Evolutionary conservation across 1,139 yeast species (phyloP).

Genomic region (Sugiyamaella xylanicola): DNA sequence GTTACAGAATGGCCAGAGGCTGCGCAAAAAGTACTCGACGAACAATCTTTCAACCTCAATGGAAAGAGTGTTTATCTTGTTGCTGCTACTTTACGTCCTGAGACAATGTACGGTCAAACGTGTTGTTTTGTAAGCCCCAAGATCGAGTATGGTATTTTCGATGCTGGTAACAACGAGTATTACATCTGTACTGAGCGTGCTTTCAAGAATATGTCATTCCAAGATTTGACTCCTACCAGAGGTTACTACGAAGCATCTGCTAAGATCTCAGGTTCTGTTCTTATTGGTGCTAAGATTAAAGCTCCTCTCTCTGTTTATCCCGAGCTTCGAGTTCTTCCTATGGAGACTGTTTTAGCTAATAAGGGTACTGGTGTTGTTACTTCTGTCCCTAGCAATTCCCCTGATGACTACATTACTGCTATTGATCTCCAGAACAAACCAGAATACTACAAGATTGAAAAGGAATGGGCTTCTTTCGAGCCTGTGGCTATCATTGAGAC

Average conservation of each 20-base stretch:
- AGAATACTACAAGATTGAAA: constrained; percentile 81
- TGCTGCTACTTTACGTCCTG: constrained; percentile 98
- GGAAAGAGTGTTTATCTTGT: constrained; percentile 75
- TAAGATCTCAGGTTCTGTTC: constrained; percentile 65
- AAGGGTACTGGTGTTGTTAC: constrained; percentile 99
- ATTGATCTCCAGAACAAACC: constrained; percentile 85
- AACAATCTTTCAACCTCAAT: constrained; percentile 44
- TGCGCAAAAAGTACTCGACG: constrained; percentile 54
- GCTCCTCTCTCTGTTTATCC: constrained; percentile 80
- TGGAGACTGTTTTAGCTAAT: constrained; percentile 93
- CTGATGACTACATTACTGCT: constrained; percentile 91
- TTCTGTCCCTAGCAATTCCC: constrained; percentile 97
- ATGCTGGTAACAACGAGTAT: constrained; percentile 77
- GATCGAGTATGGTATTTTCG: constrained; percentile 87
- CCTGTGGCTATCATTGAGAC: constrained; percentile 75
- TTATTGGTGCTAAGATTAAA: constrained; percentile 82
- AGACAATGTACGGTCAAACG: constrained; percentile 98
- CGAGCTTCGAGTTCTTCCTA: constrained; percentile 84
- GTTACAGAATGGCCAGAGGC: constrained; percentile 60
- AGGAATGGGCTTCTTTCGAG: constrained; percentile 83
- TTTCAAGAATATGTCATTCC: constrained; percentile 97
- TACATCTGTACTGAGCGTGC: constrained; percentile 93
- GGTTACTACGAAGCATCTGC: constrained; percentile 70
- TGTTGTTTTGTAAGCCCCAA: constrained; percentile 98
- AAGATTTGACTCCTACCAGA: constrained; percentile 85